Conservation (phyloP, 257 asterid genomes). For the Jasminum sambac region DNA sequence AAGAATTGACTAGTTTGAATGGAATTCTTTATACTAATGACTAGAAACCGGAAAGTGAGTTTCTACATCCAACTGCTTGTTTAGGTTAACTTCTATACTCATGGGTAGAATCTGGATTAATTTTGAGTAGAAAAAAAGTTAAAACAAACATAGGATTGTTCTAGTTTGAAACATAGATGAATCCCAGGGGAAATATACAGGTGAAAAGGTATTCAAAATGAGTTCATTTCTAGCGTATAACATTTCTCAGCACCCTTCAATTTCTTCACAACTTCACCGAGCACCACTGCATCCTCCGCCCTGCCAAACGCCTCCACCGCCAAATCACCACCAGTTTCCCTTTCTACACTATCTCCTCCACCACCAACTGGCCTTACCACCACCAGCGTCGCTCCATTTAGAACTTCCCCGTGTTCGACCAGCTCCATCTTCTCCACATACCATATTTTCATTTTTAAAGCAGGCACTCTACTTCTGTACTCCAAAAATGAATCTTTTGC, state of each 20-base stretch:
- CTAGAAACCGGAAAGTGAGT: too few species aligned
- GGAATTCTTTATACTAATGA: too few species aligned
- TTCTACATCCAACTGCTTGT: too few species aligned
- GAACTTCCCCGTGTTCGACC: constrained; percentile 42
- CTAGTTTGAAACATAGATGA: too few species aligned
- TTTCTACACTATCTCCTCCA: constrained; percentile 23
- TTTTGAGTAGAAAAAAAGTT: too few species aligned
- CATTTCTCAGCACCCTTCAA: constrained; percentile 55
- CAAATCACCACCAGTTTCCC: constrained; percentile 30
- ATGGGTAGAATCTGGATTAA: too few species aligned
- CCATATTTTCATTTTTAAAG: constrained; percentile 79
- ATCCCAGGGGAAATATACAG: neutral
- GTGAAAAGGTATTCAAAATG: constrained; percentile 40
- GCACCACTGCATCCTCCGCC: constrained; percentile 31
- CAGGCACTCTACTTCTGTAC: constrained; percentile 52
- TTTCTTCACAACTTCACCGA: constrained; percentile 49
- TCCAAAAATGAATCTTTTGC: constrained; percentile 17
- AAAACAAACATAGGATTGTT: too few species aligned
- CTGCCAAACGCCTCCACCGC: constrained; percentile 45
- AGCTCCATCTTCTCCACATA: constrained; percentile 55
- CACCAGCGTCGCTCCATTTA: constrained; percentile 75
- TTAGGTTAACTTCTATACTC: too few species aligned
- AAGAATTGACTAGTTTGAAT: too few species aligned
- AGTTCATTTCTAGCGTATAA: constrained; percentile 65
- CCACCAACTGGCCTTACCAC: constrained; percentile 51